Percentiles rank a stretch among this genome's conserved stretches.
These are phyloP conservation scores for Microdochium paspali DNA, from an alignment of 2,329 filamentous ascomycete species.

Conservation along the genomic window DNA sequence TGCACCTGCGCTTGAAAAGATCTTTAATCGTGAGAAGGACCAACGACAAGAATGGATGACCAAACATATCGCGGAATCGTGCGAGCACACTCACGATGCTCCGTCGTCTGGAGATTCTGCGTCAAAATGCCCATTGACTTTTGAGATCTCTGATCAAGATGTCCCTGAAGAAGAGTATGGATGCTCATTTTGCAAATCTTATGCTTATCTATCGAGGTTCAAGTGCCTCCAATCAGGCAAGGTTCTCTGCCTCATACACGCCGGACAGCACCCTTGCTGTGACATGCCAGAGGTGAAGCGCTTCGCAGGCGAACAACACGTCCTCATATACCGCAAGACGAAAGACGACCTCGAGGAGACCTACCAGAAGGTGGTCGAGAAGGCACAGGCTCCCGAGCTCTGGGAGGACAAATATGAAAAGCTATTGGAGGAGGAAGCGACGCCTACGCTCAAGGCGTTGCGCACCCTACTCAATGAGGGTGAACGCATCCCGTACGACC, in stretches of 20 bases:
- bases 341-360: constrained; percentile 58
- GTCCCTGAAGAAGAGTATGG: constrained; percentile 88
- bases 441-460: constrained; percentile 77
- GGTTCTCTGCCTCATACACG: constrained; percentile 73
- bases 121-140: constrained; percentile 47
- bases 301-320: constrained; percentile 61
- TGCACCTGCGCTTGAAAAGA: constrained; percentile 72
- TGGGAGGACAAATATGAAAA: constrained; percentile 90
- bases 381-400: constrained; percentile 72
- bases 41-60: constrained; percentile 60
- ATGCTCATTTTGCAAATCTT: constrained; percentile 85
- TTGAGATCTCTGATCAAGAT: constrained; percentile 61
- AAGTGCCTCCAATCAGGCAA: constrained; percentile 76
- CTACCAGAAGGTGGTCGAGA: constrained; percentile 73
- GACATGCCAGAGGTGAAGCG: constrained; percentile 56
- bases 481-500: constrained; percentile 87
- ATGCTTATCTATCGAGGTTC: constrained; percentile 84
- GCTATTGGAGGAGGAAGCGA: constrained; percentile 72
- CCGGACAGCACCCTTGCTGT: constrained; percentile 74
- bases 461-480: constrained; percentile 82
- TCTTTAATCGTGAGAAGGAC: constrained; percentile 62
- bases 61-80: constrained; percentile 39
- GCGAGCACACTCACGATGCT: neutral
- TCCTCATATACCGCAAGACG: constrained; percentile 67
- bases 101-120: constrained; percentile 29